These are phyloP conservation scores for Mercurialis annua DNA, from an alignment of 345 rosid species.

Conservation along the genomic window DNA sequence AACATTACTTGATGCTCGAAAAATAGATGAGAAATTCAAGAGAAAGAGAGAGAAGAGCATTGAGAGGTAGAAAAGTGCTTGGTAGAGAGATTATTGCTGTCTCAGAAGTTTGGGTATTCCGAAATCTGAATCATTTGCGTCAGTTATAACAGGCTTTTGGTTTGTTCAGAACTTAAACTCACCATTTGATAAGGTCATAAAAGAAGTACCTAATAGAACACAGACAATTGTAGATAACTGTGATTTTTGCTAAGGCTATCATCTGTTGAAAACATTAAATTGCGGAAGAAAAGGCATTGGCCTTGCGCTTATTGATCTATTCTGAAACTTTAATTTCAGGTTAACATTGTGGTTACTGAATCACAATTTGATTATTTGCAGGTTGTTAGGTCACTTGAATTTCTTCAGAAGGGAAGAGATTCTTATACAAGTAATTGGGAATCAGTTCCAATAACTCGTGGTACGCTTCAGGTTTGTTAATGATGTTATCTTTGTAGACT, in stretches of 20 bases:
- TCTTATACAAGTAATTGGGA: constrained; percentile 55
- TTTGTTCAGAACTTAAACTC: neutral
- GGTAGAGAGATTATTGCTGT: neutral
- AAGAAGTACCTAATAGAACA: neutral
- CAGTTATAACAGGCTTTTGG: neutral
- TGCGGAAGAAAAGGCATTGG: neutral
- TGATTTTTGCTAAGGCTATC: neutral
- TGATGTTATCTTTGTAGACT: constrained; percentile 11
- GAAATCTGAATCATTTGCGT: neutral
- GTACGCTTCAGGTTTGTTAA: constrained; percentile 94
- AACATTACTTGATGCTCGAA: neutral
- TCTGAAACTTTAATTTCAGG: neutral
- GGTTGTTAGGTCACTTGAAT: constrained; percentile 81
- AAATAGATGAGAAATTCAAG: neutral
- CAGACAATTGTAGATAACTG: neutral
- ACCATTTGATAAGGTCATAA: neutral
- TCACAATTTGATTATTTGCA: constrained; percentile 28
- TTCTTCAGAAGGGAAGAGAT: constrained; percentile 63
- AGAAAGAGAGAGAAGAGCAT: neutral
- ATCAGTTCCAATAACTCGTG: constrained; percentile 81
- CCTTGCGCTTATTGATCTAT: neutral
- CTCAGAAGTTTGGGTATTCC: too few relatives aligned
- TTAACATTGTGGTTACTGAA: neutral
- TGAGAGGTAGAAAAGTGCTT: neutral
- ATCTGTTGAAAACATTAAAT: neutral